Base-by-base conservation (phyloP, 345 rosid species). In the Noccaea bulbosa region DNA sequence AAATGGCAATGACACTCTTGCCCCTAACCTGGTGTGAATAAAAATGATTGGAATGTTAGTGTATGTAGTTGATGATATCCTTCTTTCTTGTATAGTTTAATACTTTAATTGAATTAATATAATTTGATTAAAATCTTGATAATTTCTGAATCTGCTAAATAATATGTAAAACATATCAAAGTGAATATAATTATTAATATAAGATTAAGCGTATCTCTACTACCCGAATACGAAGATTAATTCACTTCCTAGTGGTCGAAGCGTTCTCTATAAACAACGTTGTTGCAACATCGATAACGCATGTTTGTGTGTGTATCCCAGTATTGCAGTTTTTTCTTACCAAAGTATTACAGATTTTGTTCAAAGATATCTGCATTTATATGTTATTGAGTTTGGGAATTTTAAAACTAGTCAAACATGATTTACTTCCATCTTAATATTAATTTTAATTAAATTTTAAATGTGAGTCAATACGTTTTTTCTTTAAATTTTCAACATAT, bases 321-420 rank as follows among this genome's bases (percentile, higher is more conserved):
- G 11, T 24, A 11, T 14, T n/a, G n/a, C 11, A 3, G 0, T 11
- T 12, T 11, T 11, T 41, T 11, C 11, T 11, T 8, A 3, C 57
- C 57, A 52, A 30, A 51, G 56, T 50, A 50, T 51, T 51, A 52
- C 3, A 24, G 30, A 24, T 24, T 24, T 52, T 12, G 32, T n/a
- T n/a, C 30, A n/a, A 52, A 52, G 3, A 39, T 24, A 38, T 24
- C 14, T 52, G 22, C 50, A 47, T 17, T 17, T 14, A 66, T 27
- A 52, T 10, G 15, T 14, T 39, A 48, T 65, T 15, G 10, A 44
- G n/a, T 22, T 38, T 59, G 20, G 7, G 30, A 7, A 2, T 11
- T 6, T 30, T 15, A 3, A 44, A 44, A 20, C 27, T 53, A 62
- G 70, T 63, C 65, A 55, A 46, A 30, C 50, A 33, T 60, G 44